phyloP scores from a whole-genome alignment of 2,329 filamentous ascomycete genomes.

The Diaporthe vexans region DNA sequence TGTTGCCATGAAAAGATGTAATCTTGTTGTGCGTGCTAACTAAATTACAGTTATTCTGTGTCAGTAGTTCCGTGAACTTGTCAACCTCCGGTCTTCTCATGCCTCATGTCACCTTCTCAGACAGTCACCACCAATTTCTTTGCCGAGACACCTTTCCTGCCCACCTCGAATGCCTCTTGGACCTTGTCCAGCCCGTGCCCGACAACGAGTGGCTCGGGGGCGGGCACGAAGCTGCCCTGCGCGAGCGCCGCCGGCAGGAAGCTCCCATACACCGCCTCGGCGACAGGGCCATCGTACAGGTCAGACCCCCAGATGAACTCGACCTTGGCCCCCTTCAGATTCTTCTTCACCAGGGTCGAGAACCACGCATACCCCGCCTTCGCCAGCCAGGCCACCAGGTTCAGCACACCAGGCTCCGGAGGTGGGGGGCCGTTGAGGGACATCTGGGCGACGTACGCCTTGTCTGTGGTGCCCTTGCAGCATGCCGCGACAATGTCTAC shows the following conservation, averaged over 20 bases:
- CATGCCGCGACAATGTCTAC: slow-evolving; percentile 43
- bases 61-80: no score
- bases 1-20: no score
- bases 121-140: slow-evolving; percentile 53
- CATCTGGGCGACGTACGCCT: slow-evolving; percentile 37
- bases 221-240: slow-evolving; percentile 44
- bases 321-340: slow-evolving; percentile 22
- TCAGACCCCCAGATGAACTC: slow-evolving; percentile 46
- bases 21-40: no score
- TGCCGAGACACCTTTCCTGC: slow-evolving; percentile 52
- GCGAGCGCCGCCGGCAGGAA: slow-evolving; percentile 49
- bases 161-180: slow-evolving; percentile 48
- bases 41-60: no score
- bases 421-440: slow-evolving; percentile 5
- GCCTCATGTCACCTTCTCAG: not conserved
- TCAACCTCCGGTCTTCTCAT: no score
- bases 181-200: slow-evolving; percentile 49
- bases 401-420: not conserved
- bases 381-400: not conserved
- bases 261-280: slow-evolving; percentile 44
- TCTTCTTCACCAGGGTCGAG: slow-evolving; percentile 20
- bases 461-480: slow-evolving; percentile 4
- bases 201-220: slow-evolving; percentile 47
- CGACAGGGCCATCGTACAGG: slow-evolving; percentile 44
- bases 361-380: not conserved